Evolutionary conservation across 2,329 filamentous ascomycete genomes (phyloP).

Genomic region (Pleomassaria siparia): DNA sequence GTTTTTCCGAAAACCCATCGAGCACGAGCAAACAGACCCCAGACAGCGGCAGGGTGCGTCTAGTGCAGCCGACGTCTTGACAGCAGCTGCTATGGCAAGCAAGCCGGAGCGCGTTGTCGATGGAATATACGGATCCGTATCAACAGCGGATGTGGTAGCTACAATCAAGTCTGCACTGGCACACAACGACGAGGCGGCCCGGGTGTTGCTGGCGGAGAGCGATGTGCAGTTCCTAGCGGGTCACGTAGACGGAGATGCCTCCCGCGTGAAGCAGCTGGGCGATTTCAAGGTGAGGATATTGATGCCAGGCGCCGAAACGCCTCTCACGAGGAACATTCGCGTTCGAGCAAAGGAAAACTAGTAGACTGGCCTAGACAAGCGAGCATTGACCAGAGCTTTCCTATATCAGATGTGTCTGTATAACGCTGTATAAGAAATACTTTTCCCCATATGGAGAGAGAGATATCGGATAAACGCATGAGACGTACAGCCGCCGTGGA

Average conservation of each 20-base stretch:
- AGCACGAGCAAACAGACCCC: conserved; percentile 33
- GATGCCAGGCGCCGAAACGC: conserved; percentile 49
- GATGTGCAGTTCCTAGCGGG: conserved; percentile 53
- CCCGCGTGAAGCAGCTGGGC: conserved; percentile 56
- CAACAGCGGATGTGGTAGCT: conserved; percentile 53
- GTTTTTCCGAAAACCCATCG: conserved; percentile 51
- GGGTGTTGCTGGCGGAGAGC: conserved; percentile 52
- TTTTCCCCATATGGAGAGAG: conserved; percentile 15
- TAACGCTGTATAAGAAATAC: conserved; percentile 27
- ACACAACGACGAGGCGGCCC: conserved; percentile 54
- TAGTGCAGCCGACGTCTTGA: conserved; percentile 37
- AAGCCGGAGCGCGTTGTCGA: conserved; percentile 28
- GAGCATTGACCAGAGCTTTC: neutral
- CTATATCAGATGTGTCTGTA: conserved; percentile 21
- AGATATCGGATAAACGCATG: conserved; percentile 30
- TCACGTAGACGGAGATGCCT: conserved; percentile 39
- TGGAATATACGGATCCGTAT: conserved; percentile 57
- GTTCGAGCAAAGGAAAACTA: conserved; percentile 33
- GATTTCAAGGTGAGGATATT: conserved; percentile 55
- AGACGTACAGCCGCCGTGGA: conserved; percentile 22
- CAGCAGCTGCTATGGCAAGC: conserved; percentile 34
- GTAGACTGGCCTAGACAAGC: conserved; percentile 3
- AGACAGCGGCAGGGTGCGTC: conserved; percentile 36
- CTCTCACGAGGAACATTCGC: conserved; percentile 34
- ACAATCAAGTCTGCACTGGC: conserved; percentile 53